A percentile compares a stretch with the other conserved stretches of the same genome.
Evolutionary conservation across 1,284 basidiomycete genomes (phyloP).

Genomic region (Mycena sp.): DNA sequence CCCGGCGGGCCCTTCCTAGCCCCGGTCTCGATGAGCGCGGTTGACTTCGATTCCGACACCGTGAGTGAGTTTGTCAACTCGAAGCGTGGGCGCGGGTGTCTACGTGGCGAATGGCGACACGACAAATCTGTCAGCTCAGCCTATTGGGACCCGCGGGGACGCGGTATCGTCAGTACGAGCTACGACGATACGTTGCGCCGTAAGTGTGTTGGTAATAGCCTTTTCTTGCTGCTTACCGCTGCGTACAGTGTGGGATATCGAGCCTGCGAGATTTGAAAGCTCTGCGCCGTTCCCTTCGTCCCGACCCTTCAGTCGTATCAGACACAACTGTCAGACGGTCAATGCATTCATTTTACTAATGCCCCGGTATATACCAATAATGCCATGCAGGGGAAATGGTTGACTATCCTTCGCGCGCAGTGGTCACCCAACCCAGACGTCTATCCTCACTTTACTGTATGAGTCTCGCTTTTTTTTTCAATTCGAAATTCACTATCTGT

Average conservation of each 20-base stretch:
- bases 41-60: constrained; percentile 60
- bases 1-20: constrained; percentile 32
- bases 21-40: constrained; percentile 32
- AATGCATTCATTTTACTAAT: constrained; percentile 27
- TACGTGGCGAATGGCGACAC: constrained; percentile 73
- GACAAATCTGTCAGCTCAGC: constrained; percentile 81
- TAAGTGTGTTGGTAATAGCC: constrained; percentile 48
- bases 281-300: constrained; percentile 63
- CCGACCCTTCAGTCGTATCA: constrained; percentile 66
- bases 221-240: constrained; percentile 9
- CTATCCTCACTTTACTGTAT: constrained; percentile 77
- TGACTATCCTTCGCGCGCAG: constrained; percentile 77
- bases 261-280: constrained; percentile 54
- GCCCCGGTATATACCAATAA: background rate
- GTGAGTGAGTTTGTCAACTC: constrained; percentile 60
- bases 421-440: constrained; percentile 81
- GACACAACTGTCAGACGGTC: constrained; percentile 83
- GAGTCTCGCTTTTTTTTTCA: too few relatives aligned
- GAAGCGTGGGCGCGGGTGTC: constrained; percentile 57
- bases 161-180: constrained; percentile 80
- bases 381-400: constrained; percentile 77
- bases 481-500: too few relatives aligned
- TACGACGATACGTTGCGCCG: constrained; percentile 80
- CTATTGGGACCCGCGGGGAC: constrained; percentile 82
- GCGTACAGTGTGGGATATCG: constrained; percentile 75